phyloP scores from a whole-genome alignment of 2,329 filamentous ascomycete species.

The Phaeosphaeria sp. region DNA sequence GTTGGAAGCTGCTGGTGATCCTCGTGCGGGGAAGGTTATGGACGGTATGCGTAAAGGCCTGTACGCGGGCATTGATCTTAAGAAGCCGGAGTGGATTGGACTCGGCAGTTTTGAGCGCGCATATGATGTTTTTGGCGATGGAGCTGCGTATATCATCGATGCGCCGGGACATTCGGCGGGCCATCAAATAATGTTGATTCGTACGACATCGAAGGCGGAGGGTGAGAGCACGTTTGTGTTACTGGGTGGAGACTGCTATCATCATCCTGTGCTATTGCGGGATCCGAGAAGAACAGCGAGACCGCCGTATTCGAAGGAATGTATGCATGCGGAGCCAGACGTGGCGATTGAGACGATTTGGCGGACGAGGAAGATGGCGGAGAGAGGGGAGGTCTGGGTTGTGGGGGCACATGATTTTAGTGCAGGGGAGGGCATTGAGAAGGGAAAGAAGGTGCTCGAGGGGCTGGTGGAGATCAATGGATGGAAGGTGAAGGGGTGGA shows the following conservation, averaged over 20 bases:
- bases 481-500: slow-evolving; percentile 36
- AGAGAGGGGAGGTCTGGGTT: slow-evolving; percentile 37
- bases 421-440: slow-evolving; percentile 28
- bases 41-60: slow-evolving; percentile 29
- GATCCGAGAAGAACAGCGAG: slow-evolving; percentile 37
- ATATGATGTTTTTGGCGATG: slow-evolving; percentile 58
- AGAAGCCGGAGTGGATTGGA: slow-evolving; percentile 45
- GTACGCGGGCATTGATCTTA: slow-evolving; percentile 36
- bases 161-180: slow-evolving; percentile 61
- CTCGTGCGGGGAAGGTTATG: slow-evolving; percentile 31
- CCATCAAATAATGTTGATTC: slow-evolving; percentile 53
- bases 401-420: slow-evolving; percentile 41
- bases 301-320: slow-evolving; percentile 32
- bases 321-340: slow-evolving; percentile 39
- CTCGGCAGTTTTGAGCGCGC: slow-evolving; percentile 51
- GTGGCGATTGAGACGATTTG: slow-evolving; percentile 35
- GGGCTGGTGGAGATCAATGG: slow-evolving; percentile 32
- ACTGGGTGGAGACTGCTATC: slow-evolving; percentile 41
- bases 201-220: slow-evolving; percentile 17
- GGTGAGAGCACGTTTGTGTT: slow-evolving; percentile 33
- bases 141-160: slow-evolving; percentile 57
- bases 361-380: slow-evolving; percentile 28
- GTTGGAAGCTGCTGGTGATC: slow-evolving; percentile 26
- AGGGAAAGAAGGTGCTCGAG: slow-evolving; percentile 28
- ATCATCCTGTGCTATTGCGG: slow-evolving; percentile 35